phyloP scores from a whole-genome alignment of 1,284 basidiomycete genomes.

The Termitomyces sp. region DNA sequence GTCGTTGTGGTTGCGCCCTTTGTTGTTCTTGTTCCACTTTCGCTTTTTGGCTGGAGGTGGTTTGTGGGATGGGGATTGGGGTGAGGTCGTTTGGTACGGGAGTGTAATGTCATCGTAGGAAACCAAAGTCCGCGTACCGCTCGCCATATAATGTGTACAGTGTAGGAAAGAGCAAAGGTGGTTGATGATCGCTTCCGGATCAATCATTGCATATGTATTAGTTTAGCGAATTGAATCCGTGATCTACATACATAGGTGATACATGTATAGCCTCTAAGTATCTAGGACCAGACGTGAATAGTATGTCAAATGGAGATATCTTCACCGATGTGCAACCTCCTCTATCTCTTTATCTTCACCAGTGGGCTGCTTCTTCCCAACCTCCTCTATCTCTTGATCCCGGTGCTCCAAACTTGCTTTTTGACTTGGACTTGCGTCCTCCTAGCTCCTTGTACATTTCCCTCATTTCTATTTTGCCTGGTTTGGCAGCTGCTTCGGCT shows the following conservation, averaged over 20 bases:
- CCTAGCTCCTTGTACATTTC: constrained; percentile 86
- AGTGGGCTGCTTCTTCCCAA: constrained; percentile 42
- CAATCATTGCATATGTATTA: neutral
- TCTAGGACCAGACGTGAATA: neutral
- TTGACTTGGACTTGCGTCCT: constrained; percentile 74
- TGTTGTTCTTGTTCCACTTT: constrained; percentile 34
- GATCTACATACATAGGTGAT: too few species aligned
- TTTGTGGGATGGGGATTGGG: constrained; percentile 2
- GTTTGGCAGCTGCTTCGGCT: constrained; percentile 46
- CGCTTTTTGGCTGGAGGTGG: constrained; percentile 45
- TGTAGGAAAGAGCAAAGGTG: neutral
- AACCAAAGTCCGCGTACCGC: constrained; percentile 39
- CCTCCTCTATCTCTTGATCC: constrained; percentile 65
- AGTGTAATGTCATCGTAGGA: constrained; percentile 54
- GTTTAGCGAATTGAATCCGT: neutral
- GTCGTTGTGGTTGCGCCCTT: constrained; percentile 19
- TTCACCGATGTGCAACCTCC: constrained; percentile 51
- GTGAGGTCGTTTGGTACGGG: constrained; percentile 25
- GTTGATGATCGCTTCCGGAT: neutral
- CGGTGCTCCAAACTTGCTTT: constrained; percentile 56
- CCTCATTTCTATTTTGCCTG: constrained; percentile 78
- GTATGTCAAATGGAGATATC: neutral
- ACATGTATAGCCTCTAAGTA: neutral
- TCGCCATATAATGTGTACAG: constrained; percentile 8
- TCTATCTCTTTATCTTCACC: constrained; percentile 51